Conservation (phyloP, 441 rosid species). For the Pelargonium australe region DNA sequence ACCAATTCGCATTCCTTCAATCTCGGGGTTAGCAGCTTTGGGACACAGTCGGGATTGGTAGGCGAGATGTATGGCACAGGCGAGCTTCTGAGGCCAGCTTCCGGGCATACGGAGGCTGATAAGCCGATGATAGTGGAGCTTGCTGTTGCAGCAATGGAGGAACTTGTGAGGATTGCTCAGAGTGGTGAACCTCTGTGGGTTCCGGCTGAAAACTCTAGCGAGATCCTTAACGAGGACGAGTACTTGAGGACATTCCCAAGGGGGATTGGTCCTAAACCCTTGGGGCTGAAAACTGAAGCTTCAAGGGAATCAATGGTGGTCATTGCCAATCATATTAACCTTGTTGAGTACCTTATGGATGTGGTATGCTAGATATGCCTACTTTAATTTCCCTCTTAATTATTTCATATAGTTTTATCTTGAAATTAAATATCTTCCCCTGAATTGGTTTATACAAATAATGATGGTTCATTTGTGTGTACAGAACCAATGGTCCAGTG, state of each 20-base stretch:
- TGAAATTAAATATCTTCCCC: too few relatives aligned
- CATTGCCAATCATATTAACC: constrained; percentile 50
- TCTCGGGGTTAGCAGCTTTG: constrained; percentile 48
- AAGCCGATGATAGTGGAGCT: constrained; percentile 68
- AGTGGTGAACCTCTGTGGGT: constrained; percentile 74
- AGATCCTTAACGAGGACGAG: constrained; percentile 55
- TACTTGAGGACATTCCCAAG: constrained; percentile 44
- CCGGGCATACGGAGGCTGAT: constrained; percentile 53
- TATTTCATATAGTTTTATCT: too few relatives aligned
- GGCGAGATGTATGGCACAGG: constrained; percentile 51
- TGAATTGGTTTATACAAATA: too few relatives aligned
- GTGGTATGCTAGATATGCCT: constrained; percentile 35
- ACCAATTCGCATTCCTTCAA: constrained; percentile 53
- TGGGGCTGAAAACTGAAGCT: constrained; percentile 69
- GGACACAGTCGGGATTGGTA: constrained; percentile 22
- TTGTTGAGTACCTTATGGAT: constrained; percentile 77
- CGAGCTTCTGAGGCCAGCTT: constrained; percentile 8
- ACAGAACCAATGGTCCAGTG: constrained; percentile 70
- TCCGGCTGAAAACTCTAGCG: constrained; percentile 33
- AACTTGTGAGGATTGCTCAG: constrained; percentile 61
- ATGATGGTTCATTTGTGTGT: not conserved
- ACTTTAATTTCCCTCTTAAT: constrained; percentile 2
- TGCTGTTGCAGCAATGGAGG: constrained; percentile 92
- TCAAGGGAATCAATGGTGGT: constrained; percentile 61
- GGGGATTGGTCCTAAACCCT: constrained; percentile 55